Base-by-base conservation (phyloP, 169 alveolate species). In the Fabrea salina region DNA sequence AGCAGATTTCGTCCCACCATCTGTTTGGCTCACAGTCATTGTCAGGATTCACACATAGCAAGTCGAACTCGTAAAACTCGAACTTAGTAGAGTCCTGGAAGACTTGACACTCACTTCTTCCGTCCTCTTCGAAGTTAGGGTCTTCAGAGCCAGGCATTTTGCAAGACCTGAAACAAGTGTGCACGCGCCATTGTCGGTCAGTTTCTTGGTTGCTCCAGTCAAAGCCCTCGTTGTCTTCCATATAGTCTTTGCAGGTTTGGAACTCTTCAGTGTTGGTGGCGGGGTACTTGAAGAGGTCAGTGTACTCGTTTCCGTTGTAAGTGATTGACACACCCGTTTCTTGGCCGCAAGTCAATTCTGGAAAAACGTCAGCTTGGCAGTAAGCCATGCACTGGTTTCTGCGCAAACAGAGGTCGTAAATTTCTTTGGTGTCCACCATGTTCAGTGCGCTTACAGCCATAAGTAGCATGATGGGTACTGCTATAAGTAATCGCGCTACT, bases 161-260 rank as follows among this genome's bases (percentile, higher is more conserved):
- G 81, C 88, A 87, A 5, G 80, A 64, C 27, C 33, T 64, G 70
- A 87, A 87, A 83, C 92, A 87, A 8, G 92, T 84, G 53, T 87
- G 92, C 5, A 86, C 83, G 30, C 82, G 39, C 68, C 88, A 80
- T 61, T 64, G 54, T 56, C 88, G 75, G 47, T 58, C 70, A 16
- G 79, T 80, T 1, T 74, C 86, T n/a, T 75, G 82, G 0, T 27
- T 64, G 3, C 86, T 54, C 41, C 59, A 78, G 11, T 27, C 44
- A 19, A 27, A 68, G 58, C 47, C 49, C 3, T 37, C 59, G 49
- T 78, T 84, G 56, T 71, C 79, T 35, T 84, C 76, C n/a, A 72
- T 44, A 39, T 70, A 74, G 5, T 56, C 61, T 27, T 16, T 3
- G 40, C 89, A 84, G 16, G n/a, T 30, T 13, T 40, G 7, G 54